Evolutionary conservation across 257 asterid genomes (phyloP), one percentile per base, ranked within the genome.

Genomic region (Gardenia jasminoides): DNA sequence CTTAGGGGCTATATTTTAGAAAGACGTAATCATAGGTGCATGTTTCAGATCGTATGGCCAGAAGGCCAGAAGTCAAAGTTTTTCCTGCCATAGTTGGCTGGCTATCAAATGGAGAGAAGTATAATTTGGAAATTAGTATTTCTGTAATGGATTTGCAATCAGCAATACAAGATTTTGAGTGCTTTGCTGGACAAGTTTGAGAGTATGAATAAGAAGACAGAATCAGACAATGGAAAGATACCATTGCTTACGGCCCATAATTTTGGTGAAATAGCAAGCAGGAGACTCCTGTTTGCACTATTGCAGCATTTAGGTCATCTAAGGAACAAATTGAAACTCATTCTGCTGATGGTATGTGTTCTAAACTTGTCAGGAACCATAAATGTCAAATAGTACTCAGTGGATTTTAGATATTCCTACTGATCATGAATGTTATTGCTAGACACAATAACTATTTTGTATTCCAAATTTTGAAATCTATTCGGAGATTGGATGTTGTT

Each of bases 71-170:
- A 20, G 79, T 92, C 10, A 86, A 88, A 78, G 87, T 94, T 48
- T 96, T 95, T 82, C 99, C 99, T 30, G 98, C 97, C 31, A 78
- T 95, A 33, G 81, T 93, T 80, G 94, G 98, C 58, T 90, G 96
- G 97, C 85, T 90, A 41, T 87, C 98, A 41, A 90, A 93, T 80
- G 96, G 99, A 81, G 98, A 93, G 82, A 91, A 83, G 68, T 92
- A 88, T 36, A 80, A 87, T 69, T 70, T 96, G 43, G 86, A 84
- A 81, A 81, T 92, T 44, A 98, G 97, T 73, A 81, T 96, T 72
- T 87, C 93, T 26, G 98, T 91, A 16, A 91, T 89, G 80, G 93
- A 91, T 84, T 83, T 95, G 17, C 88, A 93, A 78, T 91, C 99
- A 66, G 86, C 96, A 1, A 78, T 96, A 64, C 91, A 91, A 80